A percentile compares a stretch with the other conserved stretches of the same genome.
These are phyloP conservation scores for Lasiodiplodia theobromae DNA, from an alignment of 2,329 filamentous ascomycete species.

Conservation along the genomic window DNA sequence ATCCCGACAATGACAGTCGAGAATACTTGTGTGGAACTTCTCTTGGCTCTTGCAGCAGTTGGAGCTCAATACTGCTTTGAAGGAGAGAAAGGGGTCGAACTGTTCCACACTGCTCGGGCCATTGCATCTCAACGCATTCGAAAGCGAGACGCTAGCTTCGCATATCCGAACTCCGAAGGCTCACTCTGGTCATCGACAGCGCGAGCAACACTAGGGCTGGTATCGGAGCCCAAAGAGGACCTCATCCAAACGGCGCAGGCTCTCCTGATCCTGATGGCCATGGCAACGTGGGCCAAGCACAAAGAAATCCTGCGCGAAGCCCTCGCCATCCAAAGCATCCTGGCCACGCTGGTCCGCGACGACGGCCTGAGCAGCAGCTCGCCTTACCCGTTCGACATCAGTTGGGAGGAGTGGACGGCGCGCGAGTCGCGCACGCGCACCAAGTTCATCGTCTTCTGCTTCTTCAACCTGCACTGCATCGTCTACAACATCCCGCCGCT, in stretches of 20 bases:
- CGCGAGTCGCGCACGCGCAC: constrained; percentile 62
- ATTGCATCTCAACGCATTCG: constrained; percentile 61
- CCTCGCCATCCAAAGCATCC: constrained; percentile 62
- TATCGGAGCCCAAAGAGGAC: constrained; percentile 41
- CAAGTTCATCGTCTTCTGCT: constrained; percentile 64
- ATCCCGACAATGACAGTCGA: constrained; percentile 69
- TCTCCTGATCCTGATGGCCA: constrained; percentile 66
- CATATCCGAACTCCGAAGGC: constrained; percentile 37
- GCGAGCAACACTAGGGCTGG: constrained; percentile 33
- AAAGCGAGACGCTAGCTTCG: constrained; percentile 56
- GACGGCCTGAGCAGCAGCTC: constrained; percentile 58
- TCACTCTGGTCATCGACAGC: background rate
- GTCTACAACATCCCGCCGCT: constrained; percentile 68
- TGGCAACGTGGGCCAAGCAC: constrained; percentile 67
- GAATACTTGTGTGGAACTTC: constrained; percentile 71
- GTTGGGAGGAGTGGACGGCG: constrained; percentile 62
- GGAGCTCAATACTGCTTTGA: constrained; percentile 70
- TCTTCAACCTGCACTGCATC: constrained; percentile 67
- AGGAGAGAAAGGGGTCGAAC: constrained; percentile 58
- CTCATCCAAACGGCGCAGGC: constrained; percentile 71
- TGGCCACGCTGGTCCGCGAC: constrained; percentile 63
- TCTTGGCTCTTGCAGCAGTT: constrained; percentile 72
- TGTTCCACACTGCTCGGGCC: constrained; percentile 64
- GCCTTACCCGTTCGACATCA: constrained; percentile 62
- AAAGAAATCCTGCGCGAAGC: constrained; percentile 64